phyloP scores from a whole-genome alignment of 2,329 filamentous ascomycete genomes.

The Cytospora leucostoma region DNA sequence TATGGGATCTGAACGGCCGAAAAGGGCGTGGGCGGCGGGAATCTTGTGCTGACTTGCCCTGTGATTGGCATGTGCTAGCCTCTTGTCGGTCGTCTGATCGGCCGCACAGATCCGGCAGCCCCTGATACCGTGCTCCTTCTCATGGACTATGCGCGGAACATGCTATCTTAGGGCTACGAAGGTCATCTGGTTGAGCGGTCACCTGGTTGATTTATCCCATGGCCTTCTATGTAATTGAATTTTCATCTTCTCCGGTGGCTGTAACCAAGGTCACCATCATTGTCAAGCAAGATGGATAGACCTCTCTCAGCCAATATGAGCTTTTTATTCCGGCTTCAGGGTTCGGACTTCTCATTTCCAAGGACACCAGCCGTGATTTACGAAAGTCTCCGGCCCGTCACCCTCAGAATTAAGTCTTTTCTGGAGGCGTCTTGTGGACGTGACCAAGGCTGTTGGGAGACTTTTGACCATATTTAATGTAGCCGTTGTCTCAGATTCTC shows the following conservation, averaged over 20 bases:
- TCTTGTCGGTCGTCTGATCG: neutral
- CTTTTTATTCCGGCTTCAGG: neutral
- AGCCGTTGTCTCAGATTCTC: neutral
- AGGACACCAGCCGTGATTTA: neutral
- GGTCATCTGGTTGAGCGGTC: too few species aligned
- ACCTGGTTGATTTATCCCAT: neutral
- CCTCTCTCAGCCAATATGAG: neutral
- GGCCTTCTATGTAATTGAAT: neutral
- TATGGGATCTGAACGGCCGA: neutral
- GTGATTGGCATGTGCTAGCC: neutral
- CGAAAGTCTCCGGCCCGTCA: constrained; percentile 7
- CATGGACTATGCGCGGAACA: neutral
- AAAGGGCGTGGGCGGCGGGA: neutral
- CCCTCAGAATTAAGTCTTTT: constrained; percentile 5
- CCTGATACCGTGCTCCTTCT: neutral
- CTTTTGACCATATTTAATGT: neutral
- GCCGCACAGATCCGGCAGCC: neutral
- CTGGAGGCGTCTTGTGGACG: neutral
- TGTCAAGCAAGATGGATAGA: constrained; percentile 7
- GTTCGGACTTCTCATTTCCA: neutral
- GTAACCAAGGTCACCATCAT: neutral
- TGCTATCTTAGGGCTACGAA: neutral
- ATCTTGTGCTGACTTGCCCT: neutral
- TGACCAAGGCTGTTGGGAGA: neutral
- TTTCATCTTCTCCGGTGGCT: neutral